Evolutionary conservation across 176 grass and related monocot species (phyloP).

Genomic region (Carex scoparia): DNA sequence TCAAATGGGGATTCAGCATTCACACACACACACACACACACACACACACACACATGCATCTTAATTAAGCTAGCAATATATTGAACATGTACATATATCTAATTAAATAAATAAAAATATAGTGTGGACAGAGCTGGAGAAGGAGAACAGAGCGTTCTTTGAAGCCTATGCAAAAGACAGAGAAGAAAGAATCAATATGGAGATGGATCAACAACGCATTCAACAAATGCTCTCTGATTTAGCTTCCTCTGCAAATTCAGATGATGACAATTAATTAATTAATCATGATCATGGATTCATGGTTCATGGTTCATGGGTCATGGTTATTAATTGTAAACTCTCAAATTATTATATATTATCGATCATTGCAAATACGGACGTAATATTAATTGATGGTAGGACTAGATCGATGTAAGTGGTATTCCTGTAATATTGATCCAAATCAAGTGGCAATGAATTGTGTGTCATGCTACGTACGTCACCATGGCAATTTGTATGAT

Average conservation of each 20-base stretch:
- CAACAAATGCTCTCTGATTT: constrained; percentile 18
- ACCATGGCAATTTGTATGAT: background rate
- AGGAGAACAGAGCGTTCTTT: constrained; percentile 27
- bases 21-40: no score
- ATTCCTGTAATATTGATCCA: background rate
- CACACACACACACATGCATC: no score
- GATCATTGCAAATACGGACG: no score
- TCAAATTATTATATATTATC: no score
- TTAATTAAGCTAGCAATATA: no score
- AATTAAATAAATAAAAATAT: background rate
- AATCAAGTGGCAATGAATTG: background rate
- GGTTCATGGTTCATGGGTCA: no score
- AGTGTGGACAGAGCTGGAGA: constrained; percentile 28
- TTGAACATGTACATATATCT: no score
- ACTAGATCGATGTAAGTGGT: background rate
- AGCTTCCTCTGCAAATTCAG: constrained; percentile 7
- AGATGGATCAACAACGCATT: constrained; percentile 22
- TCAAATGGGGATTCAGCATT: no score
- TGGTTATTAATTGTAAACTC: no score
- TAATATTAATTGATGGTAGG: no score
- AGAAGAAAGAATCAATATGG: constrained; percentile 8
- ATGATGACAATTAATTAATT: constrained; percentile 1
- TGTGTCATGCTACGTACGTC: constrained; percentile 8
- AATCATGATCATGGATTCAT: background rate
- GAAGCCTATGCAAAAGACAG: constrained; percentile 25